Evolutionary conservation across 495 filamentous ascomycete species (phyloP).

Genomic region (Talaromyces adpressus): DNA sequence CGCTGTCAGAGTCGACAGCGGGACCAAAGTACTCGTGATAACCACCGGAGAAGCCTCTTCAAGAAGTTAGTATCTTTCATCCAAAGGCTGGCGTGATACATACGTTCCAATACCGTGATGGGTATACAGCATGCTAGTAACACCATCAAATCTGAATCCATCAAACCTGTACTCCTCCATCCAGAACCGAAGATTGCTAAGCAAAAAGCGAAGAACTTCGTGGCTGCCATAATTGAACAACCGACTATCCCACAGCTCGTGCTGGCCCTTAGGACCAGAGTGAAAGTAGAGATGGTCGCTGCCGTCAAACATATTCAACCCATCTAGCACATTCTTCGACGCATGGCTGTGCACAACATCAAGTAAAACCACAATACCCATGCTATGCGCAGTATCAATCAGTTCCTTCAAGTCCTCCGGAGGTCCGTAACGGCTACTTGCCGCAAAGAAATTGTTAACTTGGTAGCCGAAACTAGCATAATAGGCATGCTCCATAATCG

Average conservation of each 20-base stretch:
- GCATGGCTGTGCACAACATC: conserved; percentile 98
- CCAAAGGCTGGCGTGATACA: conserved; percentile 29
- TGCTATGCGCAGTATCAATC: conserved; percentile 85
- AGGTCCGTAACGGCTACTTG: conserved; percentile 88
- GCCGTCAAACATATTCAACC: conserved; percentile 90
- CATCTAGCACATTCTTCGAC: conserved; percentile 92
- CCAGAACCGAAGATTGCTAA: conserved; percentile 96
- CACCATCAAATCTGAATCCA: conserved; percentile 95
- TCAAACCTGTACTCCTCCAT: conserved; percentile 98
- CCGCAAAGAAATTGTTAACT: conserved; percentile 97
- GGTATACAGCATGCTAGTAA: conserved; percentile 93
- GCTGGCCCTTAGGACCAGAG: conserved; percentile 69
- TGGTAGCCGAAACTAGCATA: conserved; percentile 99
- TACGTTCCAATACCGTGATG: conserved; percentile 98
- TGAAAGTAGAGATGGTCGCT: conserved; percentile 96
- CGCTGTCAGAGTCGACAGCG: conserved; percentile 87
- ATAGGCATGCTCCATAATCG: conserved; percentile 98
- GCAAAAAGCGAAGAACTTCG: conserved; percentile 87
- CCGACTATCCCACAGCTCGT: conserved; percentile 92
- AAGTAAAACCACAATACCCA: conserved; percentile 87
- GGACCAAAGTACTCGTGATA: conserved; percentile 98
- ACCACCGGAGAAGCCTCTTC: conserved; percentile 90
- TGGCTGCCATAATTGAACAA: conserved; percentile 96
- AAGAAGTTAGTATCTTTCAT: conserved; percentile 11
- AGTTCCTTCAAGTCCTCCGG: conserved; percentile 96